Evolutionary conservation across 306 rosid genomes (phyloP), one percentile per base, ranked within the genome.

Genomic region (Castanea crenata): DNA sequence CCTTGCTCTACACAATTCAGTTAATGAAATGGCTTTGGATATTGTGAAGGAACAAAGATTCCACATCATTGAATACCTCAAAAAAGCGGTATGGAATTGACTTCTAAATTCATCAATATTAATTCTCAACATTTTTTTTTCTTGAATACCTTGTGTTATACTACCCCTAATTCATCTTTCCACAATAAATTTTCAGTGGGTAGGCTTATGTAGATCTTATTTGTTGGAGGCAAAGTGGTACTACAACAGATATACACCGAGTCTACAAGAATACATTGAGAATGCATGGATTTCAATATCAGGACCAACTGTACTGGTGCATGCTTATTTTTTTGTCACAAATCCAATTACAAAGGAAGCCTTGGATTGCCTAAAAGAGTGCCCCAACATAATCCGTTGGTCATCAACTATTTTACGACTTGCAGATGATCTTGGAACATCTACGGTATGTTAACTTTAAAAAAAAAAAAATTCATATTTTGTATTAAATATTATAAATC

Each of bases 361-460:
- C 8, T 74, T 80, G 7, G 59, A 68, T 23, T 15, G 38, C 27
- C 57, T 56, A 38, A 58, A 23, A 74, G 16, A 67, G 16, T 25
- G 55, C 44, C 27, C 75, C 2, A 21, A 71, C 5, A 79, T 74
- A 10, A 12, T 58, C 13, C 5, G 5, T 19, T 19, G 54, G 20
- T 54, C 34, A 32, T 13, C 74, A 54, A 25, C 6, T 3, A 56
- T 80, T 29, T 12, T 80, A 14, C 77, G 74, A 20, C 80, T 81
- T 58, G 58, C 73, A 19, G 62, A 81, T 76, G 84, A 81, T 58
- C 71, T 81, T 6, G 34, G 71, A 19, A 76, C 84, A 5, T 64
- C 76, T 3, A 4, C 38, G 76, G 80, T 32, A 32, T 32, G 34
- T 4, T 32, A 32, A 32, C 21, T 21, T 21, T 21, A 21, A 21